Percentiles rank a stretch among this genome's conserved stretches.
phyloP scores from a whole-genome alignment of 2,329 filamentous ascomycete species.

The Fusarium sp. region DNA sequence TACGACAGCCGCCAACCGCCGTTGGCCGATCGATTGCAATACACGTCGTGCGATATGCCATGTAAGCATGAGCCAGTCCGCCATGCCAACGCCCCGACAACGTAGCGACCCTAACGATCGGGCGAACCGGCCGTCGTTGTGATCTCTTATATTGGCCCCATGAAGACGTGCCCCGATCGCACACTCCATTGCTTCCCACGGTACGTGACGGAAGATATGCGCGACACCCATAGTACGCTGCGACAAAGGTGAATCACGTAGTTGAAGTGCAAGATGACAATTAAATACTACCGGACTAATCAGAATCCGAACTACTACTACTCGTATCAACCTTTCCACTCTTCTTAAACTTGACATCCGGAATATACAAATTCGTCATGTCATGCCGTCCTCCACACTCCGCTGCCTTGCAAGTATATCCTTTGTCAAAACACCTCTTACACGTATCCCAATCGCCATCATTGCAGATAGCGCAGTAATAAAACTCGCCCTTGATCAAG shows the following conservation, averaged over 20 bases:
- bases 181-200: too few species aligned
- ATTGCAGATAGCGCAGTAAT: slow-evolving; percentile 22
- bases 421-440: slow-evolving; percentile 24
- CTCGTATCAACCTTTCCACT: background rate
- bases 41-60: too few species aligned
- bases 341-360: slow-evolving; percentile 2
- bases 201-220: too few species aligned
- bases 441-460: slow-evolving; percentile 30
- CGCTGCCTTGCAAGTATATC: slow-evolving; percentile 10
- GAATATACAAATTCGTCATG: slow-evolving; percentile 15
- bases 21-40: too few species aligned
- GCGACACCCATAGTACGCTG: too few species aligned
- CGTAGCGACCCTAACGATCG: too few species aligned
- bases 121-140: too few species aligned
- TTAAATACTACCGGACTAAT: background rate
- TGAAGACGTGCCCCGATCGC: too few species aligned
- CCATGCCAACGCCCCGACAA: too few species aligned
- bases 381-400: background rate
- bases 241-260: background rate
- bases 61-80: too few species aligned
- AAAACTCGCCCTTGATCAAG: slow-evolving; percentile 22
- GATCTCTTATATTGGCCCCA: too few species aligned
- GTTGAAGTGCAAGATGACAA: background rate
- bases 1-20: too few species aligned
- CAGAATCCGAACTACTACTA: background rate